Evolutionary conservation across 2,329 filamentous ascomycete species (phyloP).

Genomic region (Furcasterigmium sp.): DNA sequence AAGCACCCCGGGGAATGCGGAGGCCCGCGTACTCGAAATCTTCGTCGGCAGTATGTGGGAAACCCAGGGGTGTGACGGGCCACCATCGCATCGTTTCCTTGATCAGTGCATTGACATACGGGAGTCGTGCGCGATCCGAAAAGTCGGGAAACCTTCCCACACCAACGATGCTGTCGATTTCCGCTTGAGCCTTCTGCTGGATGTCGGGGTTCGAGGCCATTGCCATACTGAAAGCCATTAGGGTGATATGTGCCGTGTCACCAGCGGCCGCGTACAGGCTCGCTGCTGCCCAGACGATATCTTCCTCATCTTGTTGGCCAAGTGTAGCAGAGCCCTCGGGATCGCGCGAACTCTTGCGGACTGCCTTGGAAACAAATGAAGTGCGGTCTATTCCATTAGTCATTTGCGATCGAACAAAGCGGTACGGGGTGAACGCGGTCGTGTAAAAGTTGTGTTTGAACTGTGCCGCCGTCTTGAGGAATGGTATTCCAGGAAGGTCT

Average conservation of each 20-base stretch:
- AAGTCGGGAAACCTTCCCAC: constrained; percentile 37
- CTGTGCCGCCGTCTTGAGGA: no score
- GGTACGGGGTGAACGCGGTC: no score
- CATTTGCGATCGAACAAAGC: no score
- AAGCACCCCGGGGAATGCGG: constrained; percentile 47
- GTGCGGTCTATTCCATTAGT: no score
- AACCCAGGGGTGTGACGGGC: constrained; percentile 40
- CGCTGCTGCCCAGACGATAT: constrained; percentile 16
- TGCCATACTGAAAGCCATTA: constrained; percentile 37
- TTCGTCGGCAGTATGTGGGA: constrained; percentile 10
- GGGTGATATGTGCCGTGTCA: constrained; percentile 20
- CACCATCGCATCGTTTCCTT: constrained; percentile 54
- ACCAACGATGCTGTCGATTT: constrained; percentile 48
- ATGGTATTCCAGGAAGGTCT: no score
- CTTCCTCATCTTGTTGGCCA: constrained; percentile 14
- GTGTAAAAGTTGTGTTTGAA: no score
- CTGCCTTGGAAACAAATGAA: no score
- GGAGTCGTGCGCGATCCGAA: constrained; percentile 41
- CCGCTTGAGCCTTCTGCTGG: constrained; percentile 39
- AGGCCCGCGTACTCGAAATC: constrained; percentile 53
- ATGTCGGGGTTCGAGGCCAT: constrained; percentile 41
- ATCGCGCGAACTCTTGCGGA: no score
- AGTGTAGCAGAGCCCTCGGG: no score
- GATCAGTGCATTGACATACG: constrained; percentile 47
- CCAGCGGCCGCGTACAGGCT: constrained; percentile 22